These are phyloP conservation scores for Pseudogymnoascus sp. DNA, from an alignment of 2,329 filamentous ascomycete species.

Conservation along the genomic window DNA sequence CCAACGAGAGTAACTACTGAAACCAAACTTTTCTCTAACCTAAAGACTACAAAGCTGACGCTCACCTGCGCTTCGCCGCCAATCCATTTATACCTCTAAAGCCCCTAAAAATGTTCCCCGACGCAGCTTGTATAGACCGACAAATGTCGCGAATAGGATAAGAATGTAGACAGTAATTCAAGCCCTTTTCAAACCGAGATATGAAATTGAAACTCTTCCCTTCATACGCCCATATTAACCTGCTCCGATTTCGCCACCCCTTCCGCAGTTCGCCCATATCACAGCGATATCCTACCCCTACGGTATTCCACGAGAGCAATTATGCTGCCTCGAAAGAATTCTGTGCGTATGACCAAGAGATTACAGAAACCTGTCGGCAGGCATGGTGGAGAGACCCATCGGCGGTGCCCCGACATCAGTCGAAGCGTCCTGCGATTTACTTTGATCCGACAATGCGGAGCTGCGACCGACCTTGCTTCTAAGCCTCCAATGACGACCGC, in stretches of 20 bases:
- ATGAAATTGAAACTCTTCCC: not conserved
- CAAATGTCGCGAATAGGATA: not conserved
- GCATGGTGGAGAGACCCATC: not conserved
- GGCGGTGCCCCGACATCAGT: not conserved
- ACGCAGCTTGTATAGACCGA: not conserved
- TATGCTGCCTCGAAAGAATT: not conserved
- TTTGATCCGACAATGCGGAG: not conserved
- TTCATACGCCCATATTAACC: not conserved
- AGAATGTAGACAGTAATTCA: not conserved
- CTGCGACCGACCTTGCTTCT: constrained; percentile 16
- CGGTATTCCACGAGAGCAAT: not conserved
- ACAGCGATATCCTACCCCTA: not conserved
- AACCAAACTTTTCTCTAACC: not conserved
- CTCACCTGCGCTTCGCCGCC: not conserved
- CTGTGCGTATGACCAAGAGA: not conserved
- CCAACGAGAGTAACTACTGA: not conserved
- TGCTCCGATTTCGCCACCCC: not conserved
- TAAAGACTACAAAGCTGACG: not conserved
- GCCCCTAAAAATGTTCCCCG: not conserved
- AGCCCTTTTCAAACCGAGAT: not conserved
- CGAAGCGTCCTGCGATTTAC: not conserved
- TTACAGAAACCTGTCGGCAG: not conserved
- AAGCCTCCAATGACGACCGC: constrained; percentile 25
- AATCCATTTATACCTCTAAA: not conserved
- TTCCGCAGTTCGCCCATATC: not conserved